Evolutionary conservation across 2,329 filamentous ascomycete genomes (phyloP), one percentile per base, ranked within the genome.

Genomic region (Diaporthe batatas): DNA sequence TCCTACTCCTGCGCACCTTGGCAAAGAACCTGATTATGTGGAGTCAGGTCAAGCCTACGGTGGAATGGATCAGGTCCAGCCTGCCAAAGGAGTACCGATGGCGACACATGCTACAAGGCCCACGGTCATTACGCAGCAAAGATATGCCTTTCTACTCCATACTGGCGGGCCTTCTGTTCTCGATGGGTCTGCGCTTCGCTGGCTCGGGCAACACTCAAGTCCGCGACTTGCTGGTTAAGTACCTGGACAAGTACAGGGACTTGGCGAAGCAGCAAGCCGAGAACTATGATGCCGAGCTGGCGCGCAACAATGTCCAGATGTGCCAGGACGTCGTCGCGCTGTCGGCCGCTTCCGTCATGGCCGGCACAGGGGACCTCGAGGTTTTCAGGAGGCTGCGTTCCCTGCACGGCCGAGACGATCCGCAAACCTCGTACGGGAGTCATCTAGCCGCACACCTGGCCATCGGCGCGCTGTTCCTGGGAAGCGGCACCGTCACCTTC

Each of bases 81-180:
- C 85, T 98, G 2, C 96, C 96, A 0, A 78, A 81, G 10, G 87
- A 91, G 39, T 97, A 96, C 78, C 91, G 89, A 67, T 79, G 84
- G 16, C 87, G 90, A 55, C 88, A 90, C 73, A 88, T 87, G 32
- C 86, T 98, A 18, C 86, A 86, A 57, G 83, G 83, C 53, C 88
- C 92, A 39, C 85, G 84, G 64, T 86, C 87, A 62, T 86, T 98
- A 59, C 91, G 90, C 71, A 97, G 93, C 73, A 91, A 92, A 59
- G 94, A 98, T 76, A 90, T 99, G 79, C 93, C 96, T 0, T 95
- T 98, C 79, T 98, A 95, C 84, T 96, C 97, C 77, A 97, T 98
- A 72, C 81, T 98, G 49, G 92, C 95, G 0, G 96, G 96, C 0
- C 88, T 98, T 10, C 96, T 96, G 77, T 97, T 96, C 83, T 91